Conservation (phyloP, 371 early-diverging fungal species). For the Lichtheimia ramosa region DNA sequence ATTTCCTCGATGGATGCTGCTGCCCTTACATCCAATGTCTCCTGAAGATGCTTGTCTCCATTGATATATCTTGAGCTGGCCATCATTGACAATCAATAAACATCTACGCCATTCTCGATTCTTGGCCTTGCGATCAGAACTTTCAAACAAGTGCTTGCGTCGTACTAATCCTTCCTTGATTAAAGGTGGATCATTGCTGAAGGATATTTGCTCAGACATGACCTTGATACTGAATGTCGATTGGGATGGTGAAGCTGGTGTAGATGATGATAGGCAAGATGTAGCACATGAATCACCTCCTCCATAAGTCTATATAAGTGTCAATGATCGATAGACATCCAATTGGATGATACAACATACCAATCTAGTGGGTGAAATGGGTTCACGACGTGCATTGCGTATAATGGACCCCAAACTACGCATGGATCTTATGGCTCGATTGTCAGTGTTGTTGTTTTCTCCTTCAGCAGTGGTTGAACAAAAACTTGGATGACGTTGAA, state of each 20-base stretch:
- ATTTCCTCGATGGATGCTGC: conserved; percentile 22
- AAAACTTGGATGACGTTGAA: too few species aligned
- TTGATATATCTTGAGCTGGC: conserved; percentile 75
- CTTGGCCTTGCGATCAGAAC: conserved; percentile 72
- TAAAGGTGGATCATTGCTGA: conserved; percentile 37
- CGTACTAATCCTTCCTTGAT: conserved; percentile 77
- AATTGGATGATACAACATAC: too few species aligned
- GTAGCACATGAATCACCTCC: too few species aligned
- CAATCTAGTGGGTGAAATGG: too few species aligned
- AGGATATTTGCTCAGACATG: conserved; percentile 15
- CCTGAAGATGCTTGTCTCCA: conserved; percentile 11
- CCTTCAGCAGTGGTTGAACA: too few species aligned
- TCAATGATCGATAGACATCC: too few species aligned
- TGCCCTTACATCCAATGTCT: conserved; percentile 27
- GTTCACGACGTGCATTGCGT: too few species aligned
- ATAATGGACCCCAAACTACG: too few species aligned
- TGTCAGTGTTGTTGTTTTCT: too few species aligned
- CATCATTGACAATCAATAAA: conserved; percentile 73
- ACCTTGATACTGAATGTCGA: conserved; percentile 21
- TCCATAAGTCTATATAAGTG: too few species aligned
- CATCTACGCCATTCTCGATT: conserved; percentile 87
- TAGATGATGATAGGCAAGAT: neutral
- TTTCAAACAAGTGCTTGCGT: conserved; percentile 82
- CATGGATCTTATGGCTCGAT: too few species aligned
- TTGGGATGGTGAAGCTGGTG: conserved; percentile 13